Conservation (phyloP, 169 alveolate species). For the Babesia sp. region DNA sequence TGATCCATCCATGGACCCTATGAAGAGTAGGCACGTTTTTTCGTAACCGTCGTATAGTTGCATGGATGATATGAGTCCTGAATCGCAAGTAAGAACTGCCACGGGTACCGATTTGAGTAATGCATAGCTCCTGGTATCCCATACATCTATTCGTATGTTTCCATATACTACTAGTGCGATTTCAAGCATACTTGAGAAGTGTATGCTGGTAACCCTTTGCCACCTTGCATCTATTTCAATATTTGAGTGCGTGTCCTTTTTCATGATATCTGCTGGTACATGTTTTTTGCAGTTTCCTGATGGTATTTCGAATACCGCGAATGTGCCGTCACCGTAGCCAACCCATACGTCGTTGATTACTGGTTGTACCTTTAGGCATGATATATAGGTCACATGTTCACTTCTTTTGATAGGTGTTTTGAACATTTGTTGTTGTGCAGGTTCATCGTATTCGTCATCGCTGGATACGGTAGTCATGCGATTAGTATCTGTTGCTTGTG, state of each 20-base stretch:
- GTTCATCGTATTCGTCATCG: slow-evolving; percentile 31
- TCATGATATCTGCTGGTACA: slow-evolving; percentile 14
- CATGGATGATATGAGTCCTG: slow-evolving; percentile 55
- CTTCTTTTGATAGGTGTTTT: not conserved
- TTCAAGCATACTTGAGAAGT: slow-evolving; percentile 47
- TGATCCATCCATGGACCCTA: slow-evolving; percentile 69
- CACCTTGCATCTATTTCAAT: slow-evolving; percentile 13
- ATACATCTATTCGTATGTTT: slow-evolving; percentile 46
- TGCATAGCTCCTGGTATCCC: slow-evolving; percentile 36
- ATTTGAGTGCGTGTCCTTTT: not conserved
- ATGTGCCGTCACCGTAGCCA: slow-evolving; percentile 65
- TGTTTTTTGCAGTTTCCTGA: slow-evolving; percentile 37
- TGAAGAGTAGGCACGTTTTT: slow-evolving; percentile 47
- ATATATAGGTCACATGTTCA: slow-evolving; percentile 32
- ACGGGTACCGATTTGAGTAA: slow-evolving; percentile 33
- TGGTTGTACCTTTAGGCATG: slow-evolving; percentile 39
- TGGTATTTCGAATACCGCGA: slow-evolving; percentile 48
- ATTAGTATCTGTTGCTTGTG: not conserved
- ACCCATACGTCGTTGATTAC: slow-evolving; percentile 62
- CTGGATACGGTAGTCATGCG: not conserved
- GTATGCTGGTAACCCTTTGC: slow-evolving; percentile 47
- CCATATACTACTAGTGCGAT: slow-evolving; percentile 57
- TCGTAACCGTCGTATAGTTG: slow-evolving; percentile 32
- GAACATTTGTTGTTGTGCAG: not conserved
- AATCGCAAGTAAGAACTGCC: slow-evolving; percentile 45